These are phyloP conservation scores for Malus hybrid DNA, from an alignment of 331 rosid species.

Conservation along the genomic window DNA sequence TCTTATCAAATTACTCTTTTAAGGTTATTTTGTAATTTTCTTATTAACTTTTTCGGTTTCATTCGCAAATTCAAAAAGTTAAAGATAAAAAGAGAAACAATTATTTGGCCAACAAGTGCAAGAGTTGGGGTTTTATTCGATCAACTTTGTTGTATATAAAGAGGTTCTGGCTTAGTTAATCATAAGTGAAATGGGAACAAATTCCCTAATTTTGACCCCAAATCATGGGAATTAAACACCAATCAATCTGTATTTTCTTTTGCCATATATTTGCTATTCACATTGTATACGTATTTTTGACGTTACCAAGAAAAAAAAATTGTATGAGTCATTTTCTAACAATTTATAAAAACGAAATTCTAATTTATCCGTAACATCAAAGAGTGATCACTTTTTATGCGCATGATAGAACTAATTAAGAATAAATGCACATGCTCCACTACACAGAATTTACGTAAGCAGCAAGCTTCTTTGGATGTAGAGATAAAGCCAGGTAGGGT, in stretches of 20 bases:
- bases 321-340: too few relatives aligned
- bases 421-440: neutral
- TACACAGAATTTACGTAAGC: neutral
- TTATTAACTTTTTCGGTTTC: neutral
- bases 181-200: neutral
- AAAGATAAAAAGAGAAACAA: neutral
- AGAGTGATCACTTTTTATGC: too few relatives aligned
- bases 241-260: neutral
- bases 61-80: neutral
- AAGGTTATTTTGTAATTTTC: neutral
- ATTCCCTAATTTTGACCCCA: neutral
- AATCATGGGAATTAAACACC: neutral
- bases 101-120: neutral
- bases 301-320: too few relatives aligned
- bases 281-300: too few relatives aligned
- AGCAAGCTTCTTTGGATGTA: neutral
- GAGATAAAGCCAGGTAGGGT: neutral
- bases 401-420: too few relatives aligned
- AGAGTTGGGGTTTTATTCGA: constrained; percentile 9
- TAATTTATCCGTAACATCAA: too few relatives aligned
- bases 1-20: neutral
- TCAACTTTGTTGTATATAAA: constrained; percentile 3
- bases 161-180: neutral
- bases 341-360: too few relatives aligned
- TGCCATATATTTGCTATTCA: neutral